These are phyloP conservation scores for Metarhizium guizhouense DNA, from an alignment of 2,329 filamentous ascomycete species.

Conservation along the genomic window DNA sequence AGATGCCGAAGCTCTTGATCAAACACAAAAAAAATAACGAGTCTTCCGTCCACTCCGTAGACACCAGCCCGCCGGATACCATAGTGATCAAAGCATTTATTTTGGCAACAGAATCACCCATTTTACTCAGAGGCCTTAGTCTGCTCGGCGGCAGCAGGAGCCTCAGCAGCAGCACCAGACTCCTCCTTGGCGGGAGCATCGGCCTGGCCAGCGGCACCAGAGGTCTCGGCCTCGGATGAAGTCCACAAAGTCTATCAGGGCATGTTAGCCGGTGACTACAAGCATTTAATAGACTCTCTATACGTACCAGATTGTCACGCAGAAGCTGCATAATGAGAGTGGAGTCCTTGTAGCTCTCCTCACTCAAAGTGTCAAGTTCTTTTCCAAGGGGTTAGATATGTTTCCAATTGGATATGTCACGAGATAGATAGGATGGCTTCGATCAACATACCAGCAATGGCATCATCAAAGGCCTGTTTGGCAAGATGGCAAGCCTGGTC, in stretches of 20 bases:
- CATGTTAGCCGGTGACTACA: constrained; percentile 18
- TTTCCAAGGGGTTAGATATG: constrained; percentile 4
- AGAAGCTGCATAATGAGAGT: constrained; percentile 98
- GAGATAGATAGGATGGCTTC: constrained; percentile 6
- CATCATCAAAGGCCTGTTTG: constrained; percentile 98
- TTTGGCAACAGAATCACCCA: constrained; percentile 18
- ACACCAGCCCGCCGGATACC: constrained; percentile 48
- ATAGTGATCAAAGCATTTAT: constrained; percentile 20
- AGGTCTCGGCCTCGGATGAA: constrained; percentile 87
- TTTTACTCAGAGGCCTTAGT: constrained; percentile 58
- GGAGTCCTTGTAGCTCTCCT: constrained; percentile 99
- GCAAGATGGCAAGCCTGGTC: constrained; percentile 97
- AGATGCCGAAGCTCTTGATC: constrained; percentile 37
- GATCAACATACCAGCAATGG: constrained; percentile 61
- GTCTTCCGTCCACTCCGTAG: constrained; percentile 54
- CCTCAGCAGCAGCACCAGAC: constrained; percentile 46
- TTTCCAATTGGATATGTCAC: background rate
- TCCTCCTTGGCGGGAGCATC: constrained; percentile 35
- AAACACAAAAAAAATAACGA: constrained; percentile 49
- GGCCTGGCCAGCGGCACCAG: constrained; percentile 39
- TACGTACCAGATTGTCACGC: constrained; percentile 82
- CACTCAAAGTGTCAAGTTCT: constrained; percentile 94
- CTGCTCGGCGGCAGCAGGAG: constrained; percentile 53
- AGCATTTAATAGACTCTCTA: background rate
- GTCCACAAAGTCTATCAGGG: constrained; percentile 87